Evolutionary conservation across 2,329 filamentous ascomycete species (phyloP), one percentile per base, ranked within the genome.

Genomic region (Penicillium sp.): DNA sequence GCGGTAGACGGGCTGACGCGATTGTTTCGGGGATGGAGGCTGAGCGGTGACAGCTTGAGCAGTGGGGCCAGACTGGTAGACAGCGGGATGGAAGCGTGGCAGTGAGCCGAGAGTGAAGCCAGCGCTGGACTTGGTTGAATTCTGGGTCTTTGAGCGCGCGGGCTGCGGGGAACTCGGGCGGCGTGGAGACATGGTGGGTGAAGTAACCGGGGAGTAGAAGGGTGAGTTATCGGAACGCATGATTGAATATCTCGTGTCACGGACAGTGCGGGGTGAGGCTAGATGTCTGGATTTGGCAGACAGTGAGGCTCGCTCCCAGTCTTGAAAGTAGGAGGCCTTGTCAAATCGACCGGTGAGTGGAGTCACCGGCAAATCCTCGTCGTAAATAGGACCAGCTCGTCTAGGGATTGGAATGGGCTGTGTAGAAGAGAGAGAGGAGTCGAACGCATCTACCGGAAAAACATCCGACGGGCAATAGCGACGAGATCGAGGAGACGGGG

Each of bases 41-140:
- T 67, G 69, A 12, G 49, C 50, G 20, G 56, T 55, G 24, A 54
- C 25, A 24, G 50, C 58, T 44, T 62, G 59, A 8, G 60, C 52
- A 42, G 48, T 58, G 37, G 54, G 54, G 7, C 59, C 52, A 5
- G 69, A 61, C 45, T 70, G 71, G 51, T 74, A 76, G 48, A 73
- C 69, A 8, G 72, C 68, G 1, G 74, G 73, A 56, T 76, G 73
- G 54, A 73, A 75, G 25, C 72, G 68, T n/a, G 73, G 73, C 15
- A 76, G 62, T 41, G 57, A 71, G 39, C 65, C 66, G 10, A 75
- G 66, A 41, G 72, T 65, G 58, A 73, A 66, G 24, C 62, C 56
- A 12, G 69, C 63, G 12, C 63, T 59, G n/a, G 67, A 56, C 55
- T 73, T 72, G 46, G 68, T 49, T 23, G 63, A 49, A 33, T 62